Percentiles rank a stretch among this genome's conserved stretches.
Evolutionary conservation across 2,329 filamentous ascomycete genomes (phyloP).

Genomic region (Epichloe sylvatica): DNA sequence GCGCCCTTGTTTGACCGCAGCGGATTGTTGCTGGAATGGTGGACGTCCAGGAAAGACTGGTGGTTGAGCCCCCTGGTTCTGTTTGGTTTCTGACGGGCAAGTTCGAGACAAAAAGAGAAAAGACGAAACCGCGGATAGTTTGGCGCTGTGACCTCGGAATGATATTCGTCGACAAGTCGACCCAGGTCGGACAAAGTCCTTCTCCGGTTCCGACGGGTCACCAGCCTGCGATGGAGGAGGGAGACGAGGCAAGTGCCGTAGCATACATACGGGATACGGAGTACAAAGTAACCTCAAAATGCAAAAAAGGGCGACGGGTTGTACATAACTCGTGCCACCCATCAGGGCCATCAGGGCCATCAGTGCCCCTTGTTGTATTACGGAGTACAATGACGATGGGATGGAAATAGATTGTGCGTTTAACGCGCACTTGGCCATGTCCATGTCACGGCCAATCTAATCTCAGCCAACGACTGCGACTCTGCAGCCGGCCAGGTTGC

Average conservation of each 20-base stretch:
- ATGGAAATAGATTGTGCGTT: not conserved
- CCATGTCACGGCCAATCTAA: not conserved
- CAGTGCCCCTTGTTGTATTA: too few species aligned
- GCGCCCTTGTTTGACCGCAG: too few species aligned
- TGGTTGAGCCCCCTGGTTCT: not conserved
- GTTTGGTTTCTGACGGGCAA: not conserved
- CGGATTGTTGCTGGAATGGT: too few species aligned
- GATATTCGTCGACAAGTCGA: not conserved
- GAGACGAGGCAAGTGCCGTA: not conserved
- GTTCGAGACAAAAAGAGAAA: not conserved
- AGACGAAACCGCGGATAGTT: not conserved
- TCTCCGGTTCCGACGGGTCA: too few species aligned
- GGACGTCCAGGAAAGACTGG: too few species aligned
- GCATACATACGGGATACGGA: not conserved
- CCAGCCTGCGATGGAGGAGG: not conserved
- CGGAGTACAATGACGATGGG: not conserved
- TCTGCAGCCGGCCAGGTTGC: not conserved
- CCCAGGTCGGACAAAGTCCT: too few species aligned
- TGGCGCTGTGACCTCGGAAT: not conserved
- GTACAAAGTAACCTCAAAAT: too few species aligned
- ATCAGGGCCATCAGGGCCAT: too few species aligned
- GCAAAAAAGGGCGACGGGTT: too few species aligned
- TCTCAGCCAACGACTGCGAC: not conserved
- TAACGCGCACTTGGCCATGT: not conserved
- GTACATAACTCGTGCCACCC: too few species aligned